These are phyloP conservation scores for Lachancea thermotolerans DNA, from an alignment of 805 yeast genomes.

Conservation along the genomic window DNA sequence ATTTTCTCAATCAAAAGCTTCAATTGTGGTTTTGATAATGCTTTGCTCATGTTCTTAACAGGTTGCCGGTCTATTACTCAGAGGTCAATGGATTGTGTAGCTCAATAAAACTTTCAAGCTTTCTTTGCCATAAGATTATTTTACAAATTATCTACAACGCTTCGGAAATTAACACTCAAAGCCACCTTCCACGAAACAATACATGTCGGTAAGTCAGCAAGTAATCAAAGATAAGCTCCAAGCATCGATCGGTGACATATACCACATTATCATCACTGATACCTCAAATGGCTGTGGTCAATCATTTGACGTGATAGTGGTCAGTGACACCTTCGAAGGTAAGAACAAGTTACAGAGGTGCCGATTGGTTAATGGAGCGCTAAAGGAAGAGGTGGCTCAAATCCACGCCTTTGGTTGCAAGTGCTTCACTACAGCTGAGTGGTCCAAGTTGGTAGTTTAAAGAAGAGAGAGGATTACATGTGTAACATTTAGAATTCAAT, in stretches of 20 bases:
- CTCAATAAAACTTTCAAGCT: neutral
- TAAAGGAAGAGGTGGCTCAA: conserved; percentile 75
- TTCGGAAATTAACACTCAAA: neutral
- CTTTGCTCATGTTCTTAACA: conserved; percentile 15
- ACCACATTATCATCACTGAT: conserved; percentile 33
- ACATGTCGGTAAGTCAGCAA: conserved; percentile 15
- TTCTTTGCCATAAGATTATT: neutral
- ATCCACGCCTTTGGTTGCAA: conserved; percentile 97
- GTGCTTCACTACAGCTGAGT: conserved; percentile 82
- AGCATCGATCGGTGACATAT: conserved; percentile 21
- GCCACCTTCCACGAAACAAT: neutral
- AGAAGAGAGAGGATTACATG: neutral
- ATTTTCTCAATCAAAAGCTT: conserved; percentile 45
- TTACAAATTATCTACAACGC: neutral
- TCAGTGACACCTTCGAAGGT: conserved; percentile 61
- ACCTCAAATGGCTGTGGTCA: conserved; percentile 93
- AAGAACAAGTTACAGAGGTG: conserved; percentile 84
- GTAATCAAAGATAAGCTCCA: conserved; percentile 22
- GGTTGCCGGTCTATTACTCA: neutral
- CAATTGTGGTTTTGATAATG: conserved; percentile 30
- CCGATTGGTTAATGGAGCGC: conserved; percentile 69
- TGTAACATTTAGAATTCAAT: neutral
- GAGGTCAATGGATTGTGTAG: too few species aligned
- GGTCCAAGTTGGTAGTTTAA: conserved; percentile 38
- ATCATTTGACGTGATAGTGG: conserved; percentile 90